A percentile compares a stretch with the other conserved stretches of the same genome.
Conservation (phyloP, 1,139 yeast species). For the Scheffersomyces parashehatae region DNA sequence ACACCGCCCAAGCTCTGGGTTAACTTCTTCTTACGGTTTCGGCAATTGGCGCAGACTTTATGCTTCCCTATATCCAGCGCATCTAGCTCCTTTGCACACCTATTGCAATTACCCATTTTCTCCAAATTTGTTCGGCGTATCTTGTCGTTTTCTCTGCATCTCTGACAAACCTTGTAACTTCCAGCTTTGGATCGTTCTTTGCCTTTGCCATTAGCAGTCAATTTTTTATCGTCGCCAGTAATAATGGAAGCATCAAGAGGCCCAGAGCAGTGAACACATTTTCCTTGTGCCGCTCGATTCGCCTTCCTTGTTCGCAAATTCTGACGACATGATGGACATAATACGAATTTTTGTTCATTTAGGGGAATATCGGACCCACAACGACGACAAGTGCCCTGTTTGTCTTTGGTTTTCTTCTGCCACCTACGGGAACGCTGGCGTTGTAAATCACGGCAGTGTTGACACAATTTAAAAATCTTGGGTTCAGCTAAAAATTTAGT, state of each 20-base stretch:
- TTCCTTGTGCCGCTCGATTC: conserved; percentile 59
- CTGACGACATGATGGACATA: conserved; percentile 61
- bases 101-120: conserved; percentile 58
- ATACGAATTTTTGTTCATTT: conserved; percentile 52
- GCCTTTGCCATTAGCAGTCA: conserved; percentile 10
- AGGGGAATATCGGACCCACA: conserved; percentile 58
- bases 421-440: conserved; percentile 62
- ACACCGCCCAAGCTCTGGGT: conserved; percentile 6
- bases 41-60: conserved; percentile 56
- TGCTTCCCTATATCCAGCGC: conserved; percentile 49
- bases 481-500: conserved; percentile 40
- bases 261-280: conserved; percentile 69
- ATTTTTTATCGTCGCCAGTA: conserved; percentile 21
- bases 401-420: conserved; percentile 62
- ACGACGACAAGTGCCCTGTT: conserved; percentile 62
- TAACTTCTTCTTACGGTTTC: conserved; percentile 52
- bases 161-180: conserved; percentile 58
- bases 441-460: conserved; percentile 64
- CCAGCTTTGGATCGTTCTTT: conserved; percentile 24
- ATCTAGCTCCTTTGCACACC: conserved; percentile 54
- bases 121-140: conserved; percentile 57
- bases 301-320: conserved; percentile 57
- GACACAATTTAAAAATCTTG: conserved; percentile 56
- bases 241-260: conserved; percentile 51
- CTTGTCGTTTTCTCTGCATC: conserved; percentile 65